A percentile compares a stretch with the other conserved stretches of the same genome.
These are phyloP conservation scores for Panellus pusillus DNA, from an alignment of 768 basidiomycete genomes.

Conservation along the genomic window DNA sequence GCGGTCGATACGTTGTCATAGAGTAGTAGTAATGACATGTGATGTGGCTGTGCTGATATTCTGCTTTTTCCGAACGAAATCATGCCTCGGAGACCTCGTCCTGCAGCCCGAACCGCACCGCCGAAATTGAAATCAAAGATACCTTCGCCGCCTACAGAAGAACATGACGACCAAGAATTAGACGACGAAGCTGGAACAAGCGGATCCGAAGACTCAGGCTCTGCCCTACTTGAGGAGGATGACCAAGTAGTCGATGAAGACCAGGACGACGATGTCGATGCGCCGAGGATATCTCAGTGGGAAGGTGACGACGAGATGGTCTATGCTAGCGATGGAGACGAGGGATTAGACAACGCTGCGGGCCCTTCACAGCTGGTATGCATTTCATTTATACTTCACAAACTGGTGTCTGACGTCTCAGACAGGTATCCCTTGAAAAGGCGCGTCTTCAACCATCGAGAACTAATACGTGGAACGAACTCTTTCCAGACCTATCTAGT, in stretches of 20 bases:
- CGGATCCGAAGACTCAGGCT: slow-evolving; percentile 21
- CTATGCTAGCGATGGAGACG: slow-evolving; percentile 38
- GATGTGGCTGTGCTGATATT: not conserved
- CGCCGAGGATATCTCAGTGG: slow-evolving; percentile 63
- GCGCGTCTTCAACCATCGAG: not conserved
- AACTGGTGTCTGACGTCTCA: not conserved
- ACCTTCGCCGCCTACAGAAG: not conserved
- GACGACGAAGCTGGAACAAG: slow-evolving; percentile 27
- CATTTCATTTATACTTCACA: not conserved
- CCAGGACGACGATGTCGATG: slow-evolving; percentile 47
- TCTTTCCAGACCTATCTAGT: slow-evolving; percentile 49
- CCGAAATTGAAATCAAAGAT: not conserved
- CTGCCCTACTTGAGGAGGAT: not conserved
- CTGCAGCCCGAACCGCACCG: slow-evolving; percentile 27
- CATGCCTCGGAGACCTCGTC: slow-evolving; percentile 42
- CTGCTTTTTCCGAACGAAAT: not conserved
- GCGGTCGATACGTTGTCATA: slow-evolving; percentile 58
- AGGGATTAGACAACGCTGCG: slow-evolving; percentile 29
- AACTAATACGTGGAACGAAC: not conserved
- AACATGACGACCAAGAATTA: slow-evolving; percentile 1
- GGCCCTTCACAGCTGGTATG: slow-evolving; percentile 32
- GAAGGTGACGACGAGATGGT: slow-evolving; percentile 48
- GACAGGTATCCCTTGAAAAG: slow-evolving; percentile 14
- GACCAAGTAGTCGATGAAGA: slow-evolving; percentile 2
- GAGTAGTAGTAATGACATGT: slow-evolving; percentile 8